Percentiles rank a stretch among this genome's conserved stretches.
Evolutionary conservation across 164 flowering plant genomes (phyloP).

Genomic region (Berberis thunbergii): DNA sequence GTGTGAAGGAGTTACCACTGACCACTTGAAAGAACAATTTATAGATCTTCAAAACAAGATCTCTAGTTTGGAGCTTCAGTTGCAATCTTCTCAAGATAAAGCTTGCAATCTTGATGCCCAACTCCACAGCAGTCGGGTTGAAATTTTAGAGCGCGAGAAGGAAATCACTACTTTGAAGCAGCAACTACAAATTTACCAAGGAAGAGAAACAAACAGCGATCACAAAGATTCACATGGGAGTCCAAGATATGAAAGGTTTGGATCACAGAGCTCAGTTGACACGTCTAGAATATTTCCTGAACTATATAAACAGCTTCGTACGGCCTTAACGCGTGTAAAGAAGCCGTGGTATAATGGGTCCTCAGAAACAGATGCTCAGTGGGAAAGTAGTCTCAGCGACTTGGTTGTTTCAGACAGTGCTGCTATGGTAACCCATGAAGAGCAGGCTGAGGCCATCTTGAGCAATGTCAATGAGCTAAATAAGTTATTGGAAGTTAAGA

Average conservation of each 20-base stretch:
- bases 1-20: constrained; percentile 9
- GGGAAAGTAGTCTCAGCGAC: constrained; percentile 11
- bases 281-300: constrained; percentile 16
- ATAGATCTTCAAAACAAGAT: constrained; percentile 26
- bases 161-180: constrained; percentile 24
- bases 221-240: not conserved
- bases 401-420: constrained; percentile 7
- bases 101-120: constrained; percentile 29
- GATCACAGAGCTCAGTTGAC: constrained; percentile 13
- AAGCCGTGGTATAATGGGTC: constrained; percentile 19
- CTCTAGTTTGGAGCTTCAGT: constrained; percentile 32
- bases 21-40: constrained; percentile 11
- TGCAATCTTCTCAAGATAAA: constrained; percentile 28
- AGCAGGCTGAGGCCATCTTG: constrained; percentile 22
- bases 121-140: constrained; percentile 17
- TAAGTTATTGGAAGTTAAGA: constrained; percentile 26
- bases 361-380: constrained; percentile 6
- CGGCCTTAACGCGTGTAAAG: constrained; percentile 24
- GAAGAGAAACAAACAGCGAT: constrained; percentile 15
- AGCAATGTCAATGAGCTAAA: constrained; percentile 25
- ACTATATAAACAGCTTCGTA: constrained; percentile 25
- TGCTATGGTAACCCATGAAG: constrained; percentile 14
- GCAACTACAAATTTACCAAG: constrained; percentile 17
- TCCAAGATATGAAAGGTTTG: constrained; percentile 8
- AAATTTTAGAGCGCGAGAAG: constrained; percentile 16